These are phyloP conservation scores for Beauveria bassiana DNA, from an alignment of 2,329 filamentous ascomycete genomes.

Conservation along the genomic window DNA sequence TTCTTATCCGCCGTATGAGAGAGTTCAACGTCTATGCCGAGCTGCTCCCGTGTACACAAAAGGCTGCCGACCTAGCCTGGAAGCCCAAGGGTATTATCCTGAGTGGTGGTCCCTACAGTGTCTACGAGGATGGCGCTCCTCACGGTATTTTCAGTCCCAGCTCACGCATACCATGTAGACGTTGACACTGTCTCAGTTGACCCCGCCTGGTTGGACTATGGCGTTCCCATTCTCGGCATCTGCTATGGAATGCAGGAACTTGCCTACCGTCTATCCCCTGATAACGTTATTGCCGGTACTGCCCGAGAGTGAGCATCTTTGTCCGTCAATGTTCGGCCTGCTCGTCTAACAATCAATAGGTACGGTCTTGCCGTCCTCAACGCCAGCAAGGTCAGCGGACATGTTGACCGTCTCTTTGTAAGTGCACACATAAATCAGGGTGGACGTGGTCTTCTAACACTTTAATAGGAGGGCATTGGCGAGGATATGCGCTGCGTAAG, in stretches of 20 bases:
- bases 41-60: constrained; percentile 81
- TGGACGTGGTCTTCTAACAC: neutral
- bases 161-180: constrained; percentile 16
- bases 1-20: constrained; percentile 68
- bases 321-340: too few species aligned
- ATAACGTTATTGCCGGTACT: constrained; percentile 44
- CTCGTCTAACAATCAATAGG: too few species aligned
- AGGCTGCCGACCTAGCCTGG: constrained; percentile 66
- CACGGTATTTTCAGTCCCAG: constrained; percentile 12
- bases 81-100: constrained; percentile 76
- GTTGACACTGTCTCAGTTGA: constrained; percentile 51
- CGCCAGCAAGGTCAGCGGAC: constrained; percentile 47
- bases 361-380: constrained; percentile 64
- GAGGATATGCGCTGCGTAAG: constrained; percentile 1
- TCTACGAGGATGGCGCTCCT: constrained; percentile 70
- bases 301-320: constrained; percentile 3
- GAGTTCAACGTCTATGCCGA: constrained; percentile 78
- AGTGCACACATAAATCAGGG: neutral
- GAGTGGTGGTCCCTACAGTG: constrained; percentile 51
- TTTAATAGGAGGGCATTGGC: neutral
- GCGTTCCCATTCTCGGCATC: constrained; percentile 47
- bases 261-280: constrained; percentile 55
- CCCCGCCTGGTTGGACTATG: constrained; percentile 70
- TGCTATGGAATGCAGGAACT: constrained; percentile 47
- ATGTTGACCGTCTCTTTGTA: constrained; percentile 70